Evolutionary conservation across 495 filamentous ascomycete species (phyloP).

Genomic region (Xylaria flabelliformis): DNA sequence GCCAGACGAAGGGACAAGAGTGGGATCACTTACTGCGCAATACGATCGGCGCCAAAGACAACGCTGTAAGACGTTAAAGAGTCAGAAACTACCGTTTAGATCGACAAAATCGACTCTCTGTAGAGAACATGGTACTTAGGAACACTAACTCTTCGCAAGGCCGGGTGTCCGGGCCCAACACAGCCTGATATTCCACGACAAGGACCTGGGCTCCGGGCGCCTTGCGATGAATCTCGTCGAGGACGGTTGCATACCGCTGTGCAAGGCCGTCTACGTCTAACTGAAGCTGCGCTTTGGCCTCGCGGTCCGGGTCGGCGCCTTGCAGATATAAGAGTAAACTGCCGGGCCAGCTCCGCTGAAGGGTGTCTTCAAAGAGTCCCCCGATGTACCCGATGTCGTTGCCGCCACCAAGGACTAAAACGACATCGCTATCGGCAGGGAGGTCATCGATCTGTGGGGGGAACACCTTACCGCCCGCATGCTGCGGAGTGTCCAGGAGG

Average conservation of each 20-base stretch:
- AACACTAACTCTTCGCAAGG: slow-evolving; percentile 34
- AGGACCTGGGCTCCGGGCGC: slow-evolving; percentile 46
- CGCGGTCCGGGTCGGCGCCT: slow-evolving; percentile 27
- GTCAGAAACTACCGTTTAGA: not conserved
- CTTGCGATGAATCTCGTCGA: slow-evolving; percentile 47
- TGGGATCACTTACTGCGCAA: slow-evolving; percentile 33
- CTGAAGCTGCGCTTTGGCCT: slow-evolving; percentile 12
- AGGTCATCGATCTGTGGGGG: slow-evolving; percentile 48
- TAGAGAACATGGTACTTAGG: not conserved
- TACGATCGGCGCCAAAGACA: slow-evolving; percentile 43
- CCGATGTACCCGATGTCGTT: slow-evolving; percentile 56
- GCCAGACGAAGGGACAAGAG: not conserved
- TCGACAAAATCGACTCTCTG: not conserved
- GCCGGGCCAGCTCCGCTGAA: slow-evolving; percentile 31
- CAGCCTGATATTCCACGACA: slow-evolving; percentile 54
- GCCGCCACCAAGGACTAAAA: slow-evolving; percentile 52
- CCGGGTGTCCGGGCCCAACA: slow-evolving; percentile 46
- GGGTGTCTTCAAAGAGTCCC: slow-evolving; percentile 45
- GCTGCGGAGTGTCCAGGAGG: slow-evolving; percentile 47
- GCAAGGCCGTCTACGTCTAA: slow-evolving; percentile 38
- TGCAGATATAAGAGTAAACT: slow-evolving; percentile 25
- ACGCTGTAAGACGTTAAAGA: slow-evolving; percentile 24
- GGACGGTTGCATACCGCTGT: slow-evolving; percentile 40
- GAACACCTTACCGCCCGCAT: slow-evolving; percentile 35
- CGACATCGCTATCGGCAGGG: slow-evolving; percentile 46